Base-by-base conservation (phyloP, 140 eudicot species). In the Erigeron philadelphicus region DNA sequence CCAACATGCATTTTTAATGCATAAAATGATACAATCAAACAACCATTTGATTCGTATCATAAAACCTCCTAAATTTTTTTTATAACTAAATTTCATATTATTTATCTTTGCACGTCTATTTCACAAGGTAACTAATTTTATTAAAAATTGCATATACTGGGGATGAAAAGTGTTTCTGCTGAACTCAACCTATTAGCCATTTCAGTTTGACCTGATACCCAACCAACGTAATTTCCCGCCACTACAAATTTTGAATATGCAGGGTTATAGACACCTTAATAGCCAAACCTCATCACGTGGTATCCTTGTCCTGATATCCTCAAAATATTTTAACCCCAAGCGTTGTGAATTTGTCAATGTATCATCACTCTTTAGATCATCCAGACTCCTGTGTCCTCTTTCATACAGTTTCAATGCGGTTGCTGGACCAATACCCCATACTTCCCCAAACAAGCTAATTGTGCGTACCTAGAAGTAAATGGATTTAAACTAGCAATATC, bases 361-460 rank as follows among this genome's bases (percentile, higher is more conserved):
- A 61, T 73, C 80, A 15, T 93, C 96, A 42, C 72, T 78, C 67
- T 81, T 75, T 67, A 89, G 68, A 82, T 93, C 96, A 72, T 93
- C 89, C 13, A 93, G 84, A 70, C 87, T 86, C 61, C 94, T 79
- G 77, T 87, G 79, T 35, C 98, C 96, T 80, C 74, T 93, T 42
- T 93, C 98, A 76, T 84, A 93, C 11, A 93, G 82, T 76, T 93
- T 93, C 77, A 81, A 61, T 9, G 96, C 96, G 41, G 98, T 89
- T 47, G 98, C 90, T 13, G 98, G 95, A 73, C 98, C 98, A 69
- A 93, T 74, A 10, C 98, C 98, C 98, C 98, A 93, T 61, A 93
- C 88, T 82, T 93, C 96, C 78, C 96, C 96, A 79, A 93, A 93
- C 67, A 86, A 72, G 75, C 94, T 86, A 60, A 93, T 86, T 19